Conservation (phyloP, 768 basidiomycete genomes). For the Auriscalpium orientale region DNA sequence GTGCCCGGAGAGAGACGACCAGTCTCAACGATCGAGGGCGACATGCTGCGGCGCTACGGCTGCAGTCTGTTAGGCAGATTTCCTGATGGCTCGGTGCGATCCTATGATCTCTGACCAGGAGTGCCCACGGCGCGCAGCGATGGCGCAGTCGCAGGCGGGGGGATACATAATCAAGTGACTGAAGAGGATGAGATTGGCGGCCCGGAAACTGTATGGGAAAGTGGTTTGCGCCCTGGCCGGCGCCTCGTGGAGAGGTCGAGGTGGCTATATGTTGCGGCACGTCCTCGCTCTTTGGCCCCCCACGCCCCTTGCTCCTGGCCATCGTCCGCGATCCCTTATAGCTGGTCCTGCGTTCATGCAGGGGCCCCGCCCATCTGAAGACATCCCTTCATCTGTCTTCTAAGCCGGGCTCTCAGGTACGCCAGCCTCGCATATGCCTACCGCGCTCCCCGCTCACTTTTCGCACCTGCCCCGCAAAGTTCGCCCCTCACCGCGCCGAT, state of each 20-base stretch:
- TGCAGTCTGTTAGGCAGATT: too few species aligned
- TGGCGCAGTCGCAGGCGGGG: slow-evolving; percentile 1
- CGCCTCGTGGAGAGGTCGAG: slow-evolving; percentile 15
- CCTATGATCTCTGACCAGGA: too few species aligned
- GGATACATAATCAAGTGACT: neutral
- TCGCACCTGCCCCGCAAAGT: neutral
- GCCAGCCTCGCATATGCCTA: neutral
- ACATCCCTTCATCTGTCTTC: neutral
- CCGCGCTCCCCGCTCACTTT: neutral
- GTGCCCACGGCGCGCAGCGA: too few species aligned
- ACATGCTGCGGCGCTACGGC: too few species aligned
- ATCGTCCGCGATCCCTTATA: slow-evolving; percentile 13
- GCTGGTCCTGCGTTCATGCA: slow-evolving; percentile 10
- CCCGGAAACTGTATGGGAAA: neutral
- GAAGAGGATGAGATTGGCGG: neutral
- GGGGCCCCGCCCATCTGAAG: slow-evolving; percentile 12
- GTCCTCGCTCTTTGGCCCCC: slow-evolving; percentile 1
- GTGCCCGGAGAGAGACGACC: too few species aligned
- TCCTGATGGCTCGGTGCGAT: too few species aligned
- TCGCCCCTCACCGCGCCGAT: neutral
- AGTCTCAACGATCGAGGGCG: too few species aligned
- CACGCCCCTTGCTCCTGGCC: slow-evolving; percentile 4
- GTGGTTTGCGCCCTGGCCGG: slow-evolving; percentile 8
- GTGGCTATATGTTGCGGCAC: slow-evolving; percentile 10
- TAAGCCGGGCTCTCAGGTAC: neutral